phyloP scores from a whole-genome alignment of 116 monocot species.

The Thalassia testudinum region DNA sequence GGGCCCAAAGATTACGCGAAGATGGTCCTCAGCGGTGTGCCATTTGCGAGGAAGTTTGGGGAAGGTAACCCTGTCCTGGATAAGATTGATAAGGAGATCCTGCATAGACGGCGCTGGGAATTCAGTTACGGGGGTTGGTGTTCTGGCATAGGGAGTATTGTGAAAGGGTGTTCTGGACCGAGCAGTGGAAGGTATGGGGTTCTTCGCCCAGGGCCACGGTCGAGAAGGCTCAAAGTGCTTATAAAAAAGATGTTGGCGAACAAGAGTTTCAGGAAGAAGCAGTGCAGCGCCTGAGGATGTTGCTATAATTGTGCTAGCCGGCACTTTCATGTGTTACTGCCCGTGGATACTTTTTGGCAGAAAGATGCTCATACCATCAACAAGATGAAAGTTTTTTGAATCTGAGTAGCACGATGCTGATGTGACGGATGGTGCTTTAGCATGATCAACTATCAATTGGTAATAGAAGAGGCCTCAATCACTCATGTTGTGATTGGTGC shows the following conservation, averaged over 20 bases:
- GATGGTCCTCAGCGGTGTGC: conserved; percentile 33
- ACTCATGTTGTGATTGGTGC: too few species aligned
- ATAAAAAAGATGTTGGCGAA: conserved; percentile 26
- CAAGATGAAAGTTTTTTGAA: too few species aligned
- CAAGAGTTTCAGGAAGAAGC: conserved; percentile 24
- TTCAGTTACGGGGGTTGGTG: conserved; percentile 78
- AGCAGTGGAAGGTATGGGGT: conserved; percentile 11
- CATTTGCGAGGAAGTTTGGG: conserved; percentile 81
- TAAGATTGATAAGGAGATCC: conserved; percentile 72
- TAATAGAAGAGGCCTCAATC: too few species aligned
- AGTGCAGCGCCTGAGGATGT: too few species aligned
- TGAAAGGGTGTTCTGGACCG: conserved; percentile 7
- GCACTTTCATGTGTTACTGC: too few species aligned
- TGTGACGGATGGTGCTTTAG: too few species aligned
- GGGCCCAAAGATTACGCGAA: conserved; percentile 46
- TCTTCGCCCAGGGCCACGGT: conserved; percentile 48
- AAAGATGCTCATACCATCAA: too few species aligned
- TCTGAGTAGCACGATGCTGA: too few species aligned
- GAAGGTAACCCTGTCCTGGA: conserved; percentile 58
- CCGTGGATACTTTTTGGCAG: too few species aligned
- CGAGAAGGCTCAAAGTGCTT: conserved; percentile 60
- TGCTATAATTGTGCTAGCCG: too few species aligned
- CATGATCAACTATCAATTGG: too few species aligned
- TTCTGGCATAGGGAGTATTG: conserved; percentile 2
- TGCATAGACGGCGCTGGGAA: conserved; percentile 17